Evolutionary conservation across 2,329 filamentous ascomycete species (phyloP).

Genomic region (Fusarium sterilihyphosum): DNA sequence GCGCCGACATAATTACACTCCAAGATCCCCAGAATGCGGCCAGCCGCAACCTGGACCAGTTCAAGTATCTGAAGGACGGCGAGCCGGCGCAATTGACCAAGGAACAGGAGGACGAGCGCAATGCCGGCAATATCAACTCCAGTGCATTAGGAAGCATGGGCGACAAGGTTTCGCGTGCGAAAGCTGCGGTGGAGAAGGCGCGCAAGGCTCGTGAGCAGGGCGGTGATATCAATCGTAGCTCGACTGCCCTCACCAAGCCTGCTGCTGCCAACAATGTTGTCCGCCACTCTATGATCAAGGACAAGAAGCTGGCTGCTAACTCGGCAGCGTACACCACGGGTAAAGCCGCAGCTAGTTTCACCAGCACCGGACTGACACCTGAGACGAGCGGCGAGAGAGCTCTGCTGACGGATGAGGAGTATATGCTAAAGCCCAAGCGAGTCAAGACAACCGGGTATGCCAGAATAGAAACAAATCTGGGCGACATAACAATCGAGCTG

Average conservation of each 20-base stretch:
- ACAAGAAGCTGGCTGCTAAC: conserved; percentile 77
- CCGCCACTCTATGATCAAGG: conserved; percentile 56
- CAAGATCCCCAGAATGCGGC: conserved; percentile 95
- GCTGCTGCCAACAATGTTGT: conserved; percentile 32
- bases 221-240: conserved; percentile 65
- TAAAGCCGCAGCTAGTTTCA: conserved; percentile 91
- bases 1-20: conserved; percentile 93
- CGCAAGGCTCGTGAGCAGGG: conserved; percentile 76
- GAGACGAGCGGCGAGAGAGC: conserved; percentile 90
- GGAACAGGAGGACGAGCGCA: conserved; percentile 74
- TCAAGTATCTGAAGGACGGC: conserved; percentile 90
- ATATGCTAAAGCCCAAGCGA: conserved; percentile 90
- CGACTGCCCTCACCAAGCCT: conserved; percentile 55
- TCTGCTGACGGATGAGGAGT: conserved; percentile 91
- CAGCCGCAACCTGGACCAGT: conserved; percentile 82
- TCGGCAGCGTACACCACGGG: conserved; percentile 92
- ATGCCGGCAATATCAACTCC: conserved; percentile 77
- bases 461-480: conserved; percentile 85
- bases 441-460: conserved; percentile 93
- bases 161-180: conserved; percentile 88
- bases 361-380: conserved; percentile 91
- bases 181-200: conserved; percentile 91
- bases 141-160: conserved; percentile 80
- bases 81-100: conserved; percentile 73
- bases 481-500: conserved; percentile 87